Percentiles rank a stretch among this genome's conserved stretches.
Evolutionary conservation across 2,329 filamentous ascomycete species (phyloP).

Genomic region (Pseudogymnoascus sp.): DNA sequence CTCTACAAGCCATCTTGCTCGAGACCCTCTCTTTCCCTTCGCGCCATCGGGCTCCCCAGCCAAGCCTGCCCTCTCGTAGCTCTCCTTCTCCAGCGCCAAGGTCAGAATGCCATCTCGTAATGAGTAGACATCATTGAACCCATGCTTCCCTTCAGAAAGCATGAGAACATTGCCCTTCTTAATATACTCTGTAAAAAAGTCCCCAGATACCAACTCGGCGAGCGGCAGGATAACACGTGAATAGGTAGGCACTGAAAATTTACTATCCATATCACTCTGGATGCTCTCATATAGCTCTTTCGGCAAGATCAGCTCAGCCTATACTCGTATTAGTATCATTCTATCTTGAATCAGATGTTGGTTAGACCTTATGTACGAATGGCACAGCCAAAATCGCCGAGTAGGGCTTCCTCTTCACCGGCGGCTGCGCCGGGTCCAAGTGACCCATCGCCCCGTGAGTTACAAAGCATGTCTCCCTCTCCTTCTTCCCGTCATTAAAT

Average conservation of each 20-base stretch:
- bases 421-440: conserved; percentile 61
- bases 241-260: conserved; percentile 42
- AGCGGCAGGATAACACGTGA: conserved; percentile 65
- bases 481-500: conserved; percentile 30
- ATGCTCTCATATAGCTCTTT: conserved; percentile 50
- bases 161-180: conserved; percentile 66
- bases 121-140: conserved; percentile 63
- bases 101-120: conserved; percentile 62
- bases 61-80: conserved; percentile 75
- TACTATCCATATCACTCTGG: conserved; percentile 41
- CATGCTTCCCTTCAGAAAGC: conserved; percentile 69
- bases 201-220: conserved; percentile 59
- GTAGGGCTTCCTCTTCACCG: conserved; percentile 70
- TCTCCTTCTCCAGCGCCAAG: conserved; percentile 71
- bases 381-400: conserved; percentile 54
- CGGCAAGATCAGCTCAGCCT: conserved; percentile 68
- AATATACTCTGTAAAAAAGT: conserved; percentile 78
- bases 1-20: conserved; percentile 71
- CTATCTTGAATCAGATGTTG: not conserved
- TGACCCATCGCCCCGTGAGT: conserved; percentile 61
- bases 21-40: conserved; percentile 51
- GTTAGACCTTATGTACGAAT: conserved; percentile 57
- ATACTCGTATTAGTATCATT: conserved; percentile 5
- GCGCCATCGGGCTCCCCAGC: conserved; percentile 58
- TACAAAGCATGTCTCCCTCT: conserved; percentile 61